Base-by-base conservation (phyloP, 2,329 filamentous ascomycete genomes). In the Fusarium succisae region DNA sequence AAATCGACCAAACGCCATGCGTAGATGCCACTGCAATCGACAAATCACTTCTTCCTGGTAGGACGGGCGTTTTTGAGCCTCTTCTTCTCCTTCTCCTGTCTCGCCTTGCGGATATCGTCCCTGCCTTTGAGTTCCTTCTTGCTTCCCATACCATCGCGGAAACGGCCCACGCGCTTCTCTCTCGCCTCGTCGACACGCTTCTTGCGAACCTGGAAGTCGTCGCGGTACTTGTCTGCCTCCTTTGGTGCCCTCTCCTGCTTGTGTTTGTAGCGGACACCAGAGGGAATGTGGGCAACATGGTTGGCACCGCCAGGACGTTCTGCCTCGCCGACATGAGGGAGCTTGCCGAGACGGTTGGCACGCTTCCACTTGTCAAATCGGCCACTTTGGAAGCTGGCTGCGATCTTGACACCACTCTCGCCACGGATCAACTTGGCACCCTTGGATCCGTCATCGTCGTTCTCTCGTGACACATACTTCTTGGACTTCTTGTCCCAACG, bases 401-500 rank as follows among this genome's bases (percentile, higher is more conserved):
- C 94, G 78, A 99, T 98, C 87, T 98, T 98, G 86, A 96, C 94
- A 62, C 96, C 96, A 79, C 91, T 94, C 85, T 99, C 96, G 78
- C 96, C 95, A 72, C 90, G 89, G 64, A 98, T 92, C 85, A 98
- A 92, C 80, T 88, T 89, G 68, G 84, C 82, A 54, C 89, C 89
- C 80, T 91, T 92, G 77, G 87, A 97, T 44, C 96, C 96, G 84
- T 99, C 97, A 77, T 97, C 94, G 84, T 99, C 96, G 86, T 99
- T 98, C 77, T 91, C 91, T 41, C 94, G 91, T 18, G 94, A 88
- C 41, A 99, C 96, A 84, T 98, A 99, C 84, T 98, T 98, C 84
- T 94, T 97, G 79, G 91, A 90, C 83, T 98, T 97, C 86, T 97
- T 96, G 86, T 99, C 96, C 96, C 96, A 99, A 75, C 96, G 92